Conservation (phyloP, 163 green algal species). For the Scenedesmus sp. region DNA sequence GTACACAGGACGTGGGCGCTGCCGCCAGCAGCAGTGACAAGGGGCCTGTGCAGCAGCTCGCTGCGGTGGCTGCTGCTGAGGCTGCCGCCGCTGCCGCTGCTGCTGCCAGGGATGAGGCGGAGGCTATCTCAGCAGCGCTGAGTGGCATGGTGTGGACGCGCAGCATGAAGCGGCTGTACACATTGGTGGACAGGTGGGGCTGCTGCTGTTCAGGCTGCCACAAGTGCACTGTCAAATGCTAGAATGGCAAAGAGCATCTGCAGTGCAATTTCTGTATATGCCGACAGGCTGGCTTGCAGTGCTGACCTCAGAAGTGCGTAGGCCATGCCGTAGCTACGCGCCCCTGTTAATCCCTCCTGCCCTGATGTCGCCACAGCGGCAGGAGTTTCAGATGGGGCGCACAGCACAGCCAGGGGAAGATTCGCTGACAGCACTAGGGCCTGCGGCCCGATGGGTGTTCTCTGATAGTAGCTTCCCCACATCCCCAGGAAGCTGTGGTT, state of each 20-base stretch:
- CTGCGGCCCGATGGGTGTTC: background rate
- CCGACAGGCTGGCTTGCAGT: background rate
- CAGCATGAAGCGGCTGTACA: conserved; percentile 95
- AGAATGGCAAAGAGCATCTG: no score
- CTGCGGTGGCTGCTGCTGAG: conserved; percentile 20
- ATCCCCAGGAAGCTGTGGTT: no score
- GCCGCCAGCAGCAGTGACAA: background rate
- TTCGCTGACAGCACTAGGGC: conserved; percentile 17
- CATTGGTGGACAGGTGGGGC: conserved; percentile 81
- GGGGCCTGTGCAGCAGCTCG: conserved; percentile 50
- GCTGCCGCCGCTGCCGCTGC: conserved; percentile 33
- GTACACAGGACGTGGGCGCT: background rate
- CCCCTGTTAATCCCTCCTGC: conserved; percentile 12
- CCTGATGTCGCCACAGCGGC: background rate
- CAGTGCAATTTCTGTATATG: no score
- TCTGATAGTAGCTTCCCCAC: conserved; percentile 19
- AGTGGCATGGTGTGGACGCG: conserved; percentile 94
- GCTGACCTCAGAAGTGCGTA: background rate
- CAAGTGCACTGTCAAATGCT: background rate
- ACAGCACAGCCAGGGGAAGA: conserved; percentile 17
- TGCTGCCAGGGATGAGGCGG: conserved; percentile 55
- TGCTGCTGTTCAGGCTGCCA: background rate
- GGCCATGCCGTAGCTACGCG: background rate
- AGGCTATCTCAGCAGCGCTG: conserved; percentile 64
- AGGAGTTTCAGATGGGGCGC: conserved; percentile 17